These are phyloP conservation scores for Blastobotrys indianensis DNA, from an alignment of 1,139 yeast genomes.

Conservation along the genomic window DNA sequence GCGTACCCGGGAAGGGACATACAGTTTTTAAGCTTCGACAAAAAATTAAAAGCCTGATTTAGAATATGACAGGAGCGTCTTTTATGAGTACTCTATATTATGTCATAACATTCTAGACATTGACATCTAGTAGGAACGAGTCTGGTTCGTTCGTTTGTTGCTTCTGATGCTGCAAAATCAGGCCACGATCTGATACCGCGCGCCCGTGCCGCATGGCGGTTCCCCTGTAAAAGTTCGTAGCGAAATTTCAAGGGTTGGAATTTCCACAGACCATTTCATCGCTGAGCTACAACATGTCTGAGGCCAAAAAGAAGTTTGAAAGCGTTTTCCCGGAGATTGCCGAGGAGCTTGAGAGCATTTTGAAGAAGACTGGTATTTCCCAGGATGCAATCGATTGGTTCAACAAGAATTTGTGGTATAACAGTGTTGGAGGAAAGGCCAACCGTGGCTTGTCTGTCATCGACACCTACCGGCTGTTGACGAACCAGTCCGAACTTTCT, in stretches of 20 bases:
- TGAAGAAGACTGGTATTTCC: slow-evolving; percentile 73
- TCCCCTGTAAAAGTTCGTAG: background rate
- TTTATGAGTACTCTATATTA: too few relatives aligned
- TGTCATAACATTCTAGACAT: too few relatives aligned
- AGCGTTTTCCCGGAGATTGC: slow-evolving; percentile 73
- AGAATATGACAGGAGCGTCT: too few relatives aligned
- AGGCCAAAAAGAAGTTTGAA: slow-evolving; percentile 55
- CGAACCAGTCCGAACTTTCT: slow-evolving; percentile 58
- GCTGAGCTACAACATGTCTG: slow-evolving; percentile 6
- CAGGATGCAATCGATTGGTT: slow-evolving; percentile 86
- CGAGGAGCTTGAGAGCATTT: slow-evolving; percentile 60
- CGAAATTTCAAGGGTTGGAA: background rate
- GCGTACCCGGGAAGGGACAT: too few relatives aligned
- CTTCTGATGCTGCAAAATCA: too few relatives aligned
- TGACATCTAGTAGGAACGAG: too few relatives aligned
- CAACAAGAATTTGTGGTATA: slow-evolving; percentile 65
- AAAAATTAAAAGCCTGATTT: too few relatives aligned
- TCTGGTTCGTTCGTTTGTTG: too few relatives aligned
- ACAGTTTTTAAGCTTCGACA: too few relatives aligned
- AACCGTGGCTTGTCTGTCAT: slow-evolving; percentile 95
- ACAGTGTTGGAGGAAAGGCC: slow-evolving; percentile 94
- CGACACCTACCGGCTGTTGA: slow-evolving; percentile 82
- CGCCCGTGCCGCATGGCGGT: background rate
- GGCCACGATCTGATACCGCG: background rate
- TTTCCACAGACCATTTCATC: background rate